phyloP scores from a whole-genome alignment of 331 rosid species.

The Prunus yedoensis region DNA sequence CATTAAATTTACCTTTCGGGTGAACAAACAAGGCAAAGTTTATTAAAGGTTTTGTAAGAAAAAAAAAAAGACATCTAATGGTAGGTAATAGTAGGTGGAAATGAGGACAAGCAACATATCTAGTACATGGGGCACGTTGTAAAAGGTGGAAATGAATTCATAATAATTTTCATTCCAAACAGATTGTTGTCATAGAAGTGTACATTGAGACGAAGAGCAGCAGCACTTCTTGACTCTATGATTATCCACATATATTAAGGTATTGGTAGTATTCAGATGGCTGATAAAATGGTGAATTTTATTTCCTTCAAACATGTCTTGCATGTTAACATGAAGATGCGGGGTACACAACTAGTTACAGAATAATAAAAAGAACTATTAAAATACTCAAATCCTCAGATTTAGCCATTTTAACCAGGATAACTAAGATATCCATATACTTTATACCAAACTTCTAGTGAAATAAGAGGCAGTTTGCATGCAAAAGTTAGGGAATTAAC shows the following conservation, averaged over 20 bases:
- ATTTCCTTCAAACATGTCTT: background rate
- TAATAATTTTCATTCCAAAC: background rate
- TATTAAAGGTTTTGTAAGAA: background rate
- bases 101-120: background rate
- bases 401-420: background rate
- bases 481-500: background rate
- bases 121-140: background rate
- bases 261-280: background rate
- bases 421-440: background rate
- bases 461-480: background rate
- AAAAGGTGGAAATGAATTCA: background rate
- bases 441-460: background rate
- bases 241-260: background rate
- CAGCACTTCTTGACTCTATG: background rate
- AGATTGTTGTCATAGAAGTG: background rate
- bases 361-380: background rate
- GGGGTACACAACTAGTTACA: background rate
- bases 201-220: background rate
- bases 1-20: background rate
- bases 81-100: background rate
- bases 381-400: background rate
- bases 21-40: background rate
- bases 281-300: background rate
- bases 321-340: background rate
- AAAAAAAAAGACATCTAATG: background rate